Base-by-base conservation (phyloP, 2,329 filamentous ascomycete species). In the Colletotrichum cereale region DNA sequence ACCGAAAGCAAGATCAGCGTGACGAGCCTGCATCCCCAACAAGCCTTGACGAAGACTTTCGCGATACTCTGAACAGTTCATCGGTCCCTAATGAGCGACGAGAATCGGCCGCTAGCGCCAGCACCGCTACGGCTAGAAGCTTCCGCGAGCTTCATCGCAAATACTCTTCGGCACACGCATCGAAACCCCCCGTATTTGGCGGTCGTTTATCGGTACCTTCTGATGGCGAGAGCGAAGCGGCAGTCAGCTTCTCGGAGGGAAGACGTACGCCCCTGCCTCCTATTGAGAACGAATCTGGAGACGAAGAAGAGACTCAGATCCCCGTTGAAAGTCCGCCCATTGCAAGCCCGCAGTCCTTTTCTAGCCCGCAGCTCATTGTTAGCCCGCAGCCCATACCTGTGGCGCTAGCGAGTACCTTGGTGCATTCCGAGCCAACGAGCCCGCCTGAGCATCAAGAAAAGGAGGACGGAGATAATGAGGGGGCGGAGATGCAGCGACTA, bases 71-170 rank as follows among this genome's bases (percentile, higher is more conserved):
- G 2, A 84, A 83, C 8, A 82, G 83, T 26, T 80, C 83, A 7
- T 77, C 82, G 3, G 83, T 83, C n/a, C 76, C 80, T n/a, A 79
- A 77, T 14, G 86, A 85, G 47, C 87, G 90, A 24, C 86, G 90
- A 40, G 88, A 85, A 52, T 93, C 91, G 2, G 83, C 86, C 21
- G 88, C 90, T 26, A 93, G 90, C 74, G 86, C 86, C 18, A 92
- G 90, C 80, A 92, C 91, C 14, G 88, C 90, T 24, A 92, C 91
- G 3, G 89, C 89, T 1, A 84, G 86, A 75, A 93, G 90, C 75
- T 91, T 91, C 77, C 85, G 88, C 48, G 88, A 91, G 48, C 81
- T 91, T 40, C 88, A 91, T 75, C 83, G 87, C 53, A 90, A 88
- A 75, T 90, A 88, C 77, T 87, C 88, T 21, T 85, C 87, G 1